phyloP scores from a whole-genome alignment of 352 stramenopile genomes.

The Pythium phragmiticola region DNA sequence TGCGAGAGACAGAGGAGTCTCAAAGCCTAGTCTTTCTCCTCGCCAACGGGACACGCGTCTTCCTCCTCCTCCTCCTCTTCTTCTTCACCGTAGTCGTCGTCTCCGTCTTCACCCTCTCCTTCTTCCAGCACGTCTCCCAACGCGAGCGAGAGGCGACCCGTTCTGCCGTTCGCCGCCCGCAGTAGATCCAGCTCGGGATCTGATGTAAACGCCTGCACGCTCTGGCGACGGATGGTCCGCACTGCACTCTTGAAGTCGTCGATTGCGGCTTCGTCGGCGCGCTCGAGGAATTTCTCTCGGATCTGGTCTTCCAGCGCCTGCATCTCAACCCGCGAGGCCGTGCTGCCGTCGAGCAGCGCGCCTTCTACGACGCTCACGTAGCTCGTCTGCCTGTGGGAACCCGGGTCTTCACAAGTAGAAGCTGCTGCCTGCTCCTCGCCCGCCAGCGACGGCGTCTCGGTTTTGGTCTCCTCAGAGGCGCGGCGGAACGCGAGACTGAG shows the following conservation, averaged over 20 bases:
- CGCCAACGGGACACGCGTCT: not conserved
- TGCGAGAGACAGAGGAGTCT: not conserved
- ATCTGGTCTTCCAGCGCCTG: conserved; percentile 61
- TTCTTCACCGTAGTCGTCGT: conserved; percentile 32
- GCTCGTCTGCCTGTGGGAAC: conserved; percentile 20
- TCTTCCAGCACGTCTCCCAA: conserved; percentile 22
- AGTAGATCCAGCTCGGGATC: conserved; percentile 19
- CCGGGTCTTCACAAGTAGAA: not conserved
- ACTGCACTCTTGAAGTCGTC: conserved; percentile 72
- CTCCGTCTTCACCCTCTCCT: conserved; percentile 30
- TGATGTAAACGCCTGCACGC: conserved; percentile 23
- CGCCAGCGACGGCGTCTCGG: not conserved
- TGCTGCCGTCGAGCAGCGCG: conserved; percentile 9
- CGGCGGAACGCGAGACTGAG: conserved; percentile 24
- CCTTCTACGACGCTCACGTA: conserved; percentile 48
- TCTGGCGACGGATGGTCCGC: conserved; percentile 56
- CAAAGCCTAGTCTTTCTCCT: not conserved
- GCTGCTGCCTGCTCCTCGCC: not conserved
- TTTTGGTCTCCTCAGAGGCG: conserved; percentile 1
- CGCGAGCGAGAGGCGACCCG: not conserved
- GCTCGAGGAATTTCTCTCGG: conserved; percentile 58
- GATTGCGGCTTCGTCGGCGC: conserved; percentile 56
- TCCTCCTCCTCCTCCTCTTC: conserved; percentile 24
- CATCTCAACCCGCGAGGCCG: conserved; percentile 31
- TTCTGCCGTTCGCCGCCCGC: conserved; percentile 1